phyloP scores from a whole-genome alignment of 2,329 filamentous ascomycete species.

The Penicillium fuscoglaucum region DNA sequence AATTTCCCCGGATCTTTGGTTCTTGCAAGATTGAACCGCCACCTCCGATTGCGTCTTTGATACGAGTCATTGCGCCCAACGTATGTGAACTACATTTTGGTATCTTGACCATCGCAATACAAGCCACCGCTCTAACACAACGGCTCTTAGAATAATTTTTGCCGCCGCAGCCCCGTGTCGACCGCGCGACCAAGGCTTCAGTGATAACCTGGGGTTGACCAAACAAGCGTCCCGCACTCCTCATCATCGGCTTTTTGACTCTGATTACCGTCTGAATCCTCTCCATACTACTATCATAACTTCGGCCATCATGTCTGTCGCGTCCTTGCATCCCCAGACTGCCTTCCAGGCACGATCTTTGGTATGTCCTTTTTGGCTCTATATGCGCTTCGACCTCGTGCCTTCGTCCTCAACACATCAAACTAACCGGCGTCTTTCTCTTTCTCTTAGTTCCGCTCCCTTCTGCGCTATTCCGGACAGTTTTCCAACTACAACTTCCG shows the following conservation, averaged over 20 bases:
- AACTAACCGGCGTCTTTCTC: neutral
- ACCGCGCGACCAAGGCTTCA: neutral
- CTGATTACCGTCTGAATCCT: neutral
- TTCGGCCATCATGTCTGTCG: slow-evolving; percentile 45
- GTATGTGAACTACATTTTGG: neutral
- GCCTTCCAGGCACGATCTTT: slow-evolving; percentile 51
- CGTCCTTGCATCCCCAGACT: slow-evolving; percentile 42
- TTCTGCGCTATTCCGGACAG: slow-evolving; percentile 80
- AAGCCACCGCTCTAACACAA: neutral
- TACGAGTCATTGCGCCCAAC: slow-evolving; percentile 6
- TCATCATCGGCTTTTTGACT: neutral
- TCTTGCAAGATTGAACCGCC: slow-evolving; percentile 16
- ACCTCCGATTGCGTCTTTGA: slow-evolving; percentile 14
- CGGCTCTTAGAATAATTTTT: neutral
- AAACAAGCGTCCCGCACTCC: neutral
- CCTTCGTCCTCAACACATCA: neutral
- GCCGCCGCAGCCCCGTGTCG: neutral
- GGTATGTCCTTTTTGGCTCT: slow-evolving; percentile 32
- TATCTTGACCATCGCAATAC: neutral
- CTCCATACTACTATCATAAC: slow-evolving; percentile 1
- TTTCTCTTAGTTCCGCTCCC: slow-evolving; percentile 74
- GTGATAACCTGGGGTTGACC: slow-evolving; percentile 1
- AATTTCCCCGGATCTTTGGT: neutral
- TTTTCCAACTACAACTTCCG: slow-evolving; percentile 97
- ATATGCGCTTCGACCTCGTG: neutral